Evolutionary conservation across 495 filamentous ascomycete genomes (phyloP).

Genomic region (Trichocladium antarcticum): DNA sequence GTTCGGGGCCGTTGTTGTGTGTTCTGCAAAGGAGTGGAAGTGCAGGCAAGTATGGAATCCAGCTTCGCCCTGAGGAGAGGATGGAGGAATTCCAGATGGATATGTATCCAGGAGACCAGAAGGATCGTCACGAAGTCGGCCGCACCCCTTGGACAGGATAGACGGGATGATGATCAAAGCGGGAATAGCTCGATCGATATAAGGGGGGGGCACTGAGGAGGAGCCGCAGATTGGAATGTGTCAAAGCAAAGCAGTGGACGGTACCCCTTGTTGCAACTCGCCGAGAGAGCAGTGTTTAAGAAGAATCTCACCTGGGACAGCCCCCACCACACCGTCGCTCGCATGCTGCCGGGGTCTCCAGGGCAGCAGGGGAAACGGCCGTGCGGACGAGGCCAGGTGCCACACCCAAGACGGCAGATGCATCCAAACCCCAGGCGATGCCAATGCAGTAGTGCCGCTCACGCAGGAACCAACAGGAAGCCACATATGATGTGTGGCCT

Average conservation of each 20-base stretch:
- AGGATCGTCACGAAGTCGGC: conserved; percentile 8
- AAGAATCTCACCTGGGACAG: neutral
- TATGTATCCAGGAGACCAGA: conserved; percentile 16
- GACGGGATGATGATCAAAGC: conserved; percentile 11
- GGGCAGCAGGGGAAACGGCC: conserved; percentile 1
- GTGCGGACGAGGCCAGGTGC: conserved; percentile 2
- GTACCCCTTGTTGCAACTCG: neutral
- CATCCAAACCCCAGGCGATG: neutral
- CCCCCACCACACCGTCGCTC: conserved; percentile 4
- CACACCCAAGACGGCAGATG: neutral
- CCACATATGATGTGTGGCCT: neutral
- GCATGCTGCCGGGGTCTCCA: neutral
- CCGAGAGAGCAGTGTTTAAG: conserved; percentile 7
- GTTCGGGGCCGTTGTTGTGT: neutral
- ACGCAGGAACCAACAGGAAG: conserved; percentile 3
- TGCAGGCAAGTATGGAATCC: conserved; percentile 2
- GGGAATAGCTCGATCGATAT: conserved; percentile 21
- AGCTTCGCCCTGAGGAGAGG: conserved; percentile 12
- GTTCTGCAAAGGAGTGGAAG: conserved; percentile 1
- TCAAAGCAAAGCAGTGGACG: neutral
- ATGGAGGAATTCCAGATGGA: conserved; percentile 11
- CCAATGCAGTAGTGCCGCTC: neutral
- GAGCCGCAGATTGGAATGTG: conserved; percentile 16
- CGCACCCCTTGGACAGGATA: conserved; percentile 14
- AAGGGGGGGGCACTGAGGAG: conserved; percentile 17